Evolutionary conservation across 1,284 basidiomycete species (phyloP), one percentile per base, ranked within the genome.

Genomic region (Ustilago hordei): DNA sequence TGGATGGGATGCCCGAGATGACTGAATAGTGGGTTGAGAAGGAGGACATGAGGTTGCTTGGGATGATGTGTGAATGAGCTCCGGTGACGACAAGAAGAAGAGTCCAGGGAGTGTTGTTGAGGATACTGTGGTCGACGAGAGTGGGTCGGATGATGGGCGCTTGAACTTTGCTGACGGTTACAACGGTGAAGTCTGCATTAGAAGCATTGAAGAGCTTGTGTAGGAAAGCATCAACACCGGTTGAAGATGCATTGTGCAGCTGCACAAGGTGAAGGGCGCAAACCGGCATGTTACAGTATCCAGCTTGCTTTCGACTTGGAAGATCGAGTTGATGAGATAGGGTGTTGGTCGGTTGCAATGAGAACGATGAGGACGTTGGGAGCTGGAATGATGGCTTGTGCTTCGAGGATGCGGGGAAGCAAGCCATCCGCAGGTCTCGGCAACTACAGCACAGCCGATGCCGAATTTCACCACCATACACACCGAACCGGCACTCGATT

Each of bases 21-120:
- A 79, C 50, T 19, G 57, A 58, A 57, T 79, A 79, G 35, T 55
- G 62, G 3, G 59, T 39, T 19, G 54, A 36, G 52, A 76, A 41
- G 2, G 54, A n/a, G 0, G 58, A 34, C 0, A 34, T n/a, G 0
- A 65, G 36, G 8, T 31, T 15, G 8, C 50, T 6, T 11, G 62
- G 54, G 12, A 68, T 35, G 3, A 11, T 19, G 34, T 60, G 58
- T 4, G 66, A 38, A 6, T 38, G 19, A 17, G 53, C 13, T 5
- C 63, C 68, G 3, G 31, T 35, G 39, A 60, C 32, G 41, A 79
- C 54, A 35, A 79, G 48, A 23, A 79, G 60, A 4, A 79, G 58
- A 2, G 77, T 60, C 77, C 77, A 79, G 11, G 57, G 59, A 2
- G 72, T 79, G 0, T 68, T 47, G 45, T 66, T 71, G 58, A 79